Base-by-base conservation (phyloP, 257 asterid genomes). In the Solanum pinnatisectum region DNA sequence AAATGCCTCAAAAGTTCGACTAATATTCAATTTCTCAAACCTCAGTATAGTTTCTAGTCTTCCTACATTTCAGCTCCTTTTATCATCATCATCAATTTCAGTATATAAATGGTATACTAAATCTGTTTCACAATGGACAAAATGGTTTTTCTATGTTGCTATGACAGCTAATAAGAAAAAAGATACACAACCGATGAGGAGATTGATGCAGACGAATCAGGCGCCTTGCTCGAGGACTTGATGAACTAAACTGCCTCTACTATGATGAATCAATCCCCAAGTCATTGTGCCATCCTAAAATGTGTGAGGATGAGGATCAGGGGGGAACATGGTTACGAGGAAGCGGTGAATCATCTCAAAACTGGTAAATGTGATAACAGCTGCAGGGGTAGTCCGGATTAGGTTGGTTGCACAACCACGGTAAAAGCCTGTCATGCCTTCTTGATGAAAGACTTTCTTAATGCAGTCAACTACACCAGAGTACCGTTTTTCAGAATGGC, bases 281-380 rank as follows among this genome's bases (percentile, higher is more conserved):
- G 36, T 40, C 88, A 60, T 94, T 93, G 1, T 25, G 18, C 16
- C 87, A 37, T 46, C 76, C 87, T 63, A 93, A 68, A 93, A 87
- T 32, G 98, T 87, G 23, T 93, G 95, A 85, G 93, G 89, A 84
- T 94, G 96, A 35, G 98, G 93, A 90, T 94, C 98, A 4, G 98
- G 91, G 67, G 98, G 98, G 83, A 90, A 94, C 49, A 90, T 9
- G 63, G 91, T 92, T 76, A 94, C 92, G 87, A 96, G 99, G 89
- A 94, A 95, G 15, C 98, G 96, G 89, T 97, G 99, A 91, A 97
- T 96, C 99, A 96, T 97, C 92, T 96, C 99, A 86, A 96, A 97
- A 91, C 99, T 97, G 86, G 99, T 97, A 88, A 97, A 97, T 25
- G 99, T 97, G 89, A 97, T 97, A 23, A 94, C 98, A 84, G 99